A percentile compares a stretch with the other conserved stretches of the same genome.
Evolutionary conservation across 1,284 basidiomycete genomes (phyloP).

Genomic region (Fomitiporia mediterranea): DNA sequence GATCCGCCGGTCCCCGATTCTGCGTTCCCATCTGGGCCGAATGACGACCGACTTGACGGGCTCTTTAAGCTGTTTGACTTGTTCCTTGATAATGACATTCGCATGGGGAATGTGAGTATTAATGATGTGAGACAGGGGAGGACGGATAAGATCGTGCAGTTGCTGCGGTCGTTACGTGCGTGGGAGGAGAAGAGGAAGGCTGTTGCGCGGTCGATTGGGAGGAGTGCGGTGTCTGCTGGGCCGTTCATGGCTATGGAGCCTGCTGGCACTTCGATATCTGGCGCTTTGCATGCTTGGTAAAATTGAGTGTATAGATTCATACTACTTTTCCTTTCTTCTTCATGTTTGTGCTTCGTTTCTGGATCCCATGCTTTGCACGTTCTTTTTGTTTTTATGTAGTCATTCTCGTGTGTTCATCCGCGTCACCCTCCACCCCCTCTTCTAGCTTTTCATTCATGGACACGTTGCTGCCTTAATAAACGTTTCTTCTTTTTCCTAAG

Average conservation of each 20-base stretch:
- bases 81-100: constrained; percentile 82
- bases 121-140: constrained; percentile 84
- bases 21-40: constrained; percentile 63
- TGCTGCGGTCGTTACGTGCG: constrained; percentile 67
- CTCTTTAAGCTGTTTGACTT: constrained; percentile 87
- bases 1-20: constrained; percentile 72
- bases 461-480: no score
- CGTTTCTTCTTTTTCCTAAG: background rate
- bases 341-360: background rate
- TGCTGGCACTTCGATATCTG: background rate
- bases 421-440: background rate
- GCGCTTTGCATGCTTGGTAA: constrained; percentile 9
- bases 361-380: background rate
- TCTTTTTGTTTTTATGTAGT: background rate
- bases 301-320: background rate
- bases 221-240: constrained; percentile 10
- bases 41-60: constrained; percentile 82
- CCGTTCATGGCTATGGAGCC: constrained; percentile 19
- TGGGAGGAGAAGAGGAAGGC: constrained; percentile 73
- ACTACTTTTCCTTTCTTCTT: background rate
- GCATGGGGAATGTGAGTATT: constrained; percentile 85
- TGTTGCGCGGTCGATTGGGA: constrained; percentile 48
- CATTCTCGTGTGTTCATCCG: background rate
- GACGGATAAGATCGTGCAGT: constrained; percentile 69
- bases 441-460: background rate